Evolutionary conservation across 495 filamentous ascomycete species (phyloP).

Genomic region (Hypomontagnella submonticulosa): DNA sequence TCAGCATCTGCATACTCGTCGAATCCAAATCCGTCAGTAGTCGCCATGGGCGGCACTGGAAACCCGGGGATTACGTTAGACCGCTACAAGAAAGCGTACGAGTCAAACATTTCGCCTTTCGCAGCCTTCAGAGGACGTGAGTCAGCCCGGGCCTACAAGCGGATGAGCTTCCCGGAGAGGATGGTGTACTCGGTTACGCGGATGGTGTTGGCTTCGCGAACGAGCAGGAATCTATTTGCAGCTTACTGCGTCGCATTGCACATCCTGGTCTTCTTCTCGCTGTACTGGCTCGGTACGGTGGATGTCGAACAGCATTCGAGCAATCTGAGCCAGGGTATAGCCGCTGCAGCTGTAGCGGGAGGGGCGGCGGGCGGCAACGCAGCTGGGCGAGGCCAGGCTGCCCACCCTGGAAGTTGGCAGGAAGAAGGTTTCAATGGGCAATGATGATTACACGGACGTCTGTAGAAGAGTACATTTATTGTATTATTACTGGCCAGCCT

Average conservation of each 20-base stretch:
- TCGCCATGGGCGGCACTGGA: slow-evolving; percentile 63
- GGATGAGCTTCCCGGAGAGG: slow-evolving; percentile 92
- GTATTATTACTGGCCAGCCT: slow-evolving; percentile 38
- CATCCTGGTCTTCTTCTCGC: slow-evolving; percentile 82
- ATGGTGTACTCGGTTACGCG: slow-evolving; percentile 90
- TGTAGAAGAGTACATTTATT: slow-evolving; percentile 21
- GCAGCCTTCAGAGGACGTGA: slow-evolving; percentile 94
- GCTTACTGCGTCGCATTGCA: slow-evolving; percentile 91
- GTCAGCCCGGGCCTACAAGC: slow-evolving; percentile 89
- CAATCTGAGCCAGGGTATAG: slow-evolving; percentile 48
- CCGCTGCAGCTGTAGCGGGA: slow-evolving; percentile 47
- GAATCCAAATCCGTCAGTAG: slow-evolving; percentile 77
- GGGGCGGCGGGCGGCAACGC: slow-evolving; percentile 38
- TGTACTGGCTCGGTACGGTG: slow-evolving; percentile 81
- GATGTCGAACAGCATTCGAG: slow-evolving; percentile 53
- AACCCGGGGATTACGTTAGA: slow-evolving; percentile 75
- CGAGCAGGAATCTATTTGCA: slow-evolving; percentile 95
- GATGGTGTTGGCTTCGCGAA: slow-evolving; percentile 88
- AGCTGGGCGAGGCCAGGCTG: slow-evolving; percentile 36
- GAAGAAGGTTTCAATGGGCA: slow-evolving; percentile 55
- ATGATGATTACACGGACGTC: slow-evolving; percentile 38
- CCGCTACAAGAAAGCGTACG: slow-evolving; percentile 92
- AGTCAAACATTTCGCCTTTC: slow-evolving; percentile 94
- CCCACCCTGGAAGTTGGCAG: slow-evolving; percentile 48
- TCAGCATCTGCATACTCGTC: slow-evolving; percentile 76